Percentiles rank a stretch among this genome's conserved stretches.
Conservation (phyloP, 768 basidiomycete genomes). For the Tylopilus vinaceipallidus region DNA sequence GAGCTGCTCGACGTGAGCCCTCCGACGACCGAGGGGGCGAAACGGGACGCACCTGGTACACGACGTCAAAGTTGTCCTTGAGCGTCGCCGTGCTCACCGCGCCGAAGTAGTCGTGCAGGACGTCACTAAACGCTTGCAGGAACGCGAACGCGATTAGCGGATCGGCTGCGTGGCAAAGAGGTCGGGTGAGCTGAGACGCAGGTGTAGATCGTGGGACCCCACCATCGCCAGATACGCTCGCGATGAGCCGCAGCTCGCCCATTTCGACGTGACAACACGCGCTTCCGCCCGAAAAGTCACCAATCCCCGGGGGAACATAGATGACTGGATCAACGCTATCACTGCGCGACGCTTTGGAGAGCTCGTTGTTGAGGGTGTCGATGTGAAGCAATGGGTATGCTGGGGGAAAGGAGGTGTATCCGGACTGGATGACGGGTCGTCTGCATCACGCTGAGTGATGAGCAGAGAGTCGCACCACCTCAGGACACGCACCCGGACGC, state of each 20-base stretch:
- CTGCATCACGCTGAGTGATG: conserved; percentile 32
- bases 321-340: conserved; percentile 73
- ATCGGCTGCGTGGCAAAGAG: conserved; percentile 56
- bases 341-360: conserved; percentile 51
- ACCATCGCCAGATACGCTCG: conserved; percentile 85
- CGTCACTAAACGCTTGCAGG: conserved; percentile 78
- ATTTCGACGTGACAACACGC: conserved; percentile 82
- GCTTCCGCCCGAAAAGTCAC: conserved; percentile 45
- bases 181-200: background rate
- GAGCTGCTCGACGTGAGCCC: conserved; percentile 48
- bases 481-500: conserved; percentile 56
- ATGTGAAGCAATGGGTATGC: conserved; percentile 85
- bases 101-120: conserved; percentile 85
- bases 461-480: background rate
- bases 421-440: conserved; percentile 85
- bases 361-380: conserved; percentile 76
- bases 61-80: conserved; percentile 91
- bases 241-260: conserved; percentile 74
- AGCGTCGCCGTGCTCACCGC: conserved; percentile 75
- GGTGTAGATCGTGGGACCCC: conserved; percentile 1
- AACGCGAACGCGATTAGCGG: conserved; percentile 90
- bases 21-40: background rate
- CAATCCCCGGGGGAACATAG: conserved; percentile 49
- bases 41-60: conserved; percentile 71
- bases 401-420: conserved; percentile 73